Conservation (phyloP, 2,329 filamentous ascomycete genomes). For the Boeremia lycopersici region DNA sequence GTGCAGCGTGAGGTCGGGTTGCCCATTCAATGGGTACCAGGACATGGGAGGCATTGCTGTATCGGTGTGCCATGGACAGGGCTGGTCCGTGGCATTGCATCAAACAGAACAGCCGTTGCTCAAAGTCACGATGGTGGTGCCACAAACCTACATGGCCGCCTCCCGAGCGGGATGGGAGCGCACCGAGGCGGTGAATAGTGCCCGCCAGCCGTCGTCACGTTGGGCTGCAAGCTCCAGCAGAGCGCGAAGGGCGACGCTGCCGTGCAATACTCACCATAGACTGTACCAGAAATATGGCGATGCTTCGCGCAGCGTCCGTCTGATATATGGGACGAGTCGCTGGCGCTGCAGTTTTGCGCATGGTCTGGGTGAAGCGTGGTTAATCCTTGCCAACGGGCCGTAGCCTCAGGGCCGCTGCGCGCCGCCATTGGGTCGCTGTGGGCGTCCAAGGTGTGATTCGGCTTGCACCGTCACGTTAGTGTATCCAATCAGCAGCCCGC, state of each 20-base stretch:
- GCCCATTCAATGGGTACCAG: slow-evolving; percentile 33
- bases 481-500: slow-evolving; percentile 23
- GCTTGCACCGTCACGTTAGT: slow-evolving; percentile 17
- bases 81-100: slow-evolving; percentile 23
- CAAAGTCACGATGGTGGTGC: slow-evolving; percentile 32
- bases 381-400: slow-evolving; percentile 36
- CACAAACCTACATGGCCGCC: slow-evolving; percentile 31
- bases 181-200: slow-evolving; percentile 20
- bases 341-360: slow-evolving; percentile 15
- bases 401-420: slow-evolving; percentile 18
- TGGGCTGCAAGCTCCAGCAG: slow-evolving; percentile 16
- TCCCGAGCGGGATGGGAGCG: slow-evolving; percentile 24
- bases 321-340: slow-evolving; percentile 18
- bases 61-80: slow-evolving; percentile 20
- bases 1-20: slow-evolving; percentile 31
- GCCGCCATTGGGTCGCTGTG: slow-evolving; percentile 11
- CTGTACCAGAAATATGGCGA: slow-evolving; percentile 5
- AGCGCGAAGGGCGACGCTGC: slow-evolving; percentile 9
- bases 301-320: slow-evolving; percentile 7
- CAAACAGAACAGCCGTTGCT: slow-evolving; percentile 22
- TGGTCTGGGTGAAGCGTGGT: slow-evolving; percentile 16
- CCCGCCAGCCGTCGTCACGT: slow-evolving; percentile 9
- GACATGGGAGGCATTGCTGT: slow-evolving; percentile 27
- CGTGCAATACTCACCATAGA: slow-evolving; percentile 29
- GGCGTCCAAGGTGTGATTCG: slow-evolving; percentile 17